These are phyloP conservation scores for Allomyces arbusculus DNA, from an alignment of 192 early-diverging fungal species.

Conservation along the genomic window DNA sequence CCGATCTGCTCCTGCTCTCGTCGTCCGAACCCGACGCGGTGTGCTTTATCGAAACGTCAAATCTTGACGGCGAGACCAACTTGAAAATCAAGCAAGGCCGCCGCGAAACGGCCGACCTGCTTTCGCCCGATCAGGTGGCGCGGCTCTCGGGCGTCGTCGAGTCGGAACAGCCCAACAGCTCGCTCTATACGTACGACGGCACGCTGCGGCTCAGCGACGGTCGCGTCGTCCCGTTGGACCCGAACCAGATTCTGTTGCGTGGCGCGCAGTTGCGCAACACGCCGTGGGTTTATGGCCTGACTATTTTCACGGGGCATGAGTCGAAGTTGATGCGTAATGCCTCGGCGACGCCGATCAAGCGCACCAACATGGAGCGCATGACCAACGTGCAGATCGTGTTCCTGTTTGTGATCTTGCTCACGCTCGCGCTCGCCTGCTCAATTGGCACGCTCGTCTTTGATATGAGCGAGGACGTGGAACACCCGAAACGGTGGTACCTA, in stretches of 20 bases:
- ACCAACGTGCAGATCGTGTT: slow-evolving; percentile 90
- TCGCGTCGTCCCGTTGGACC: slow-evolving; percentile 63
- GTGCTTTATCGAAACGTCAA: slow-evolving; percentile 58
- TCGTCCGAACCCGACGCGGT: slow-evolving; percentile 40
- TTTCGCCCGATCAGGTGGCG: slow-evolving; percentile 31
- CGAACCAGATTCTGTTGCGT: slow-evolving; percentile 77
- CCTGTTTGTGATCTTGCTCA: slow-evolving; percentile 66
- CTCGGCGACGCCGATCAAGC: slow-evolving; percentile 76
- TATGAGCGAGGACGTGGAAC: slow-evolving; percentile 15
- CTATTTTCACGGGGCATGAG: slow-evolving; percentile 91
- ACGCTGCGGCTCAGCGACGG: slow-evolving; percentile 18
- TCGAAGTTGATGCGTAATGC: slow-evolving; percentile 95
- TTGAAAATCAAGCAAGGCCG: slow-evolving; percentile 43
- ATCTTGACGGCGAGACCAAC: slow-evolving; percentile 70
- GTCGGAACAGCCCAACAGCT: slow-evolving; percentile 33
- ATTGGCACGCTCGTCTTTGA: slow-evolving; percentile 53
- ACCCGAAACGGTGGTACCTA: slow-evolving; percentile 19
- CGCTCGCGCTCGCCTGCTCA: slow-evolving; percentile 68
- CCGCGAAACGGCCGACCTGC: slow-evolving; percentile 22
- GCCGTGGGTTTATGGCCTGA: slow-evolving; percentile 79
- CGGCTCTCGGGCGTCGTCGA: slow-evolving; percentile 22
- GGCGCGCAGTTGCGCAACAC: slow-evolving; percentile 91
- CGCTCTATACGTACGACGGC: slow-evolving; percentile 42
- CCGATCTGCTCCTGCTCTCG: slow-evolving; percentile 42
- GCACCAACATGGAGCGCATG: slow-evolving; percentile 67